These are phyloP conservation scores for Amauroascus verrucosus DNA, from an alignment of 2,329 filamentous ascomycete genomes.

Conservation along the genomic window DNA sequence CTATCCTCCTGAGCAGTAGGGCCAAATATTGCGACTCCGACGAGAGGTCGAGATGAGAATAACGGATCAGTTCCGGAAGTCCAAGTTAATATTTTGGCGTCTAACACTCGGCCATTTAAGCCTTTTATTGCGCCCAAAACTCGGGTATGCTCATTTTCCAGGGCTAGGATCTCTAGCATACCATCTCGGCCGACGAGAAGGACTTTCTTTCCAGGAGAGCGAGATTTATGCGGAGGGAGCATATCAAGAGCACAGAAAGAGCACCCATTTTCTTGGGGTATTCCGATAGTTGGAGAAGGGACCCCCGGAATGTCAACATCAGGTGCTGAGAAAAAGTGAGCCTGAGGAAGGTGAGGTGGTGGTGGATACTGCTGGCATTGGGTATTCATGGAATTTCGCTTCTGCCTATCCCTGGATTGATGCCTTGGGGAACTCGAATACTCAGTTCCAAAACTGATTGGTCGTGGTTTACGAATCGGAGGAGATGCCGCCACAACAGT, in stretches of 20 bases:
- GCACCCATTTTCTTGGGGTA: conserved; percentile 38
- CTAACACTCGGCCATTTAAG: conserved; percentile 65
- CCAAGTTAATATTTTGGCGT: conserved; percentile 74
- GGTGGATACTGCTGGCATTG: conserved; percentile 38
- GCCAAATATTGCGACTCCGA: conserved; percentile 72
- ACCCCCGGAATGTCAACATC: conserved; percentile 53
- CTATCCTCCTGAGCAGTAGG: conserved; percentile 42
- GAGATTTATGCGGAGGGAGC: conserved; percentile 41
- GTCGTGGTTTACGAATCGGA: conserved; percentile 31
- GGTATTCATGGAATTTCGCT: conserved; percentile 31
- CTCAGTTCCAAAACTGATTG: conserved; percentile 34
- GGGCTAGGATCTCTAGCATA: conserved; percentile 62
- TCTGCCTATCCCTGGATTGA: conserved; percentile 30
- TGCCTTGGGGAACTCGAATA: conserved; percentile 30
- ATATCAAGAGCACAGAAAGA: conserved; percentile 76
- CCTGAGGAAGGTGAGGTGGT: conserved; percentile 62
- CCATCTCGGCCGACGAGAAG: conserved; percentile 74
- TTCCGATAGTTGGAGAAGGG: conserved; percentile 18
- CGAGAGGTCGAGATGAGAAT: conserved; percentile 54
- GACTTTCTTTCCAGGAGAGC: conserved; percentile 45
- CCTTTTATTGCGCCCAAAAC: conserved; percentile 62
- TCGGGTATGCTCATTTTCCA: conserved; percentile 62
- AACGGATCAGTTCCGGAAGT: conserved; percentile 44
- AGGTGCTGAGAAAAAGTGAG: conserved; percentile 66
- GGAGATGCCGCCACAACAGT: conserved; percentile 37